phyloP scores from a whole-genome alignment of 768 basidiomycete species.

The Lyophyllum shimeji region DNA sequence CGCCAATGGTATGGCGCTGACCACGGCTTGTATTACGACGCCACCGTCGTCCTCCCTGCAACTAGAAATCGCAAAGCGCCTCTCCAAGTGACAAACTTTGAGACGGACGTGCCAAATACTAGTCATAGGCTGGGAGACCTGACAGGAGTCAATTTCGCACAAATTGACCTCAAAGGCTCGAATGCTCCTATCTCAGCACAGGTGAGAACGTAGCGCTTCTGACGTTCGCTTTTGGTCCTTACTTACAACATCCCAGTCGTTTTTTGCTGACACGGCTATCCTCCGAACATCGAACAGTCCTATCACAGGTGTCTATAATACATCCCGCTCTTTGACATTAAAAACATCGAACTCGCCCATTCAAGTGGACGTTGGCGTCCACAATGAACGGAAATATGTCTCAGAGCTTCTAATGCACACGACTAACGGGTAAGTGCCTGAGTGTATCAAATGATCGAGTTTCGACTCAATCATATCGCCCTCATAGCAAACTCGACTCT shows the following conservation, averaged over 20 bases:
- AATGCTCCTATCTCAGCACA: slow-evolving; percentile 33
- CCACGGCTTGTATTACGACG: slow-evolving; percentile 25
- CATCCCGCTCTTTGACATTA: slow-evolving; percentile 34
- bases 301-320: slow-evolving; percentile 43
- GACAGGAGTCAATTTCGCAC: slow-evolving; percentile 33
- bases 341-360: slow-evolving; percentile 43
- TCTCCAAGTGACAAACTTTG: slow-evolving; percentile 38
- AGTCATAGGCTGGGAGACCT: slow-evolving; percentile 36
- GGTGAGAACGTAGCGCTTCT: slow-evolving; percentile 21
- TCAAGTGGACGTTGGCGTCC: slow-evolving; percentile 34
- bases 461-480: background rate
- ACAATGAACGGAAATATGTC: slow-evolving; percentile 22
- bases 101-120: slow-evolving; percentile 42
- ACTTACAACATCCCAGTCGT: slow-evolving; percentile 13
- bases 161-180: slow-evolving; percentile 31
- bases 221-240: background rate
- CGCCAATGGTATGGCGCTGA: slow-evolving; percentile 3
- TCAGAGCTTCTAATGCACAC: slow-evolving; percentile 32
- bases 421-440: slow-evolving; percentile 38
- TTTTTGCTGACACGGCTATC: slow-evolving; percentile 15
- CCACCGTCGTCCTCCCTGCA: slow-evolving; percentile 37
- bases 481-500: slow-evolving; percentile 31
- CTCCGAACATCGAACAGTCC: slow-evolving; percentile 30
- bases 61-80: slow-evolving; percentile 14
- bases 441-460: background rate